phyloP scores from a whole-genome alignment of 163 green algal species.

The Scenedesmus sp. region DNA sequence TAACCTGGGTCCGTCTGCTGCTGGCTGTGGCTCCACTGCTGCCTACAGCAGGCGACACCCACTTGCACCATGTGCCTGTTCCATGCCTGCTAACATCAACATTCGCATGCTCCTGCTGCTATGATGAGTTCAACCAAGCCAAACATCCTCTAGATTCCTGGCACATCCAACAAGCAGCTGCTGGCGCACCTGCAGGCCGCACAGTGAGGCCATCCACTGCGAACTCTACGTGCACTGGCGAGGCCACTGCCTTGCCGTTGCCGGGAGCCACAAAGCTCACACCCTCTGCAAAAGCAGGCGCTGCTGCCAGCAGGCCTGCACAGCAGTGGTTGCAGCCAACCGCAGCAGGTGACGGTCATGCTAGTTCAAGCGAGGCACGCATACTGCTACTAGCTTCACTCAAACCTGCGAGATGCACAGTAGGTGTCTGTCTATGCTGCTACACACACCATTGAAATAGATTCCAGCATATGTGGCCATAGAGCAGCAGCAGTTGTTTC shows the following conservation, averaged over 20 bases:
- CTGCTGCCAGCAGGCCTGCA: conserved; percentile 52
- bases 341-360: neutral
- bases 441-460: neutral
- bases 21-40: no score
- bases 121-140: no score
- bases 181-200: conserved; percentile 56
- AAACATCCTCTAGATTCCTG: no score
- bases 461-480: neutral
- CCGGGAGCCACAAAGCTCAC: conserved; percentile 52
- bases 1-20: no score
- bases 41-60: no score
- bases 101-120: no score
- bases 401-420: neutral
- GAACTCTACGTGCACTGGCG: conserved; percentile 64
- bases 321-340: neutral
- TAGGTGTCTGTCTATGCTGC: neutral
- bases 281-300: conserved; percentile 41
- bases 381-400: neutral
- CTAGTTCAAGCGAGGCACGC: neutral
- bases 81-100: no score
- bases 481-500: neutral
- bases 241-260: conserved; percentile 38
- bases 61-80: no score
- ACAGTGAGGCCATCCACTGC: conserved; percentile 61
- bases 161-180: no score